Percentiles rank a stretch among this genome's conserved stretches.
These are phyloP conservation scores for Pelargonium fulgidum DNA, from an alignment of 441 rosid genomes.

Conservation along the genomic window DNA sequence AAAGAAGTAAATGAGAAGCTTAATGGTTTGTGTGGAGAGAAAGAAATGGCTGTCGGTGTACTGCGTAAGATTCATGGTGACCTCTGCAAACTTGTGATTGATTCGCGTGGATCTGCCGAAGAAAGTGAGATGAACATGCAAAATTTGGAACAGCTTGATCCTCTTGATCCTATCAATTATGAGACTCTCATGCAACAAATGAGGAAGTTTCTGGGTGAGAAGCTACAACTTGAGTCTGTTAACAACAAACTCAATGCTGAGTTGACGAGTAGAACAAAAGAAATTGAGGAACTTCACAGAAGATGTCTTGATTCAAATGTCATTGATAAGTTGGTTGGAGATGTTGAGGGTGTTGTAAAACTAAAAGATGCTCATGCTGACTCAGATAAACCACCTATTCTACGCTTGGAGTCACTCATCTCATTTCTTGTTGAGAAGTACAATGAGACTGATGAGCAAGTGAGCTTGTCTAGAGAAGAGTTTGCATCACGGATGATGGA, in stretches of 20 bases:
- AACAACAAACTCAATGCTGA: conserved; percentile 53
- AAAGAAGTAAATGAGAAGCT: conserved; percentile 50
- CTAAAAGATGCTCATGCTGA: conserved; percentile 35
- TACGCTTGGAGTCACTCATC: conserved; percentile 56
- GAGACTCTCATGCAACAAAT: conserved; percentile 45
- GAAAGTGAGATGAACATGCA: conserved; percentile 26
- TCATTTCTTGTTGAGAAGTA: conserved; percentile 58
- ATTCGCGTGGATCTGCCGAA: conserved; percentile 36
- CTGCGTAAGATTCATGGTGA: conserved; percentile 41
- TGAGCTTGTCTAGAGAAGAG: conserved; percentile 38
- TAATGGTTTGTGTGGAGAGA: conserved; percentile 39
- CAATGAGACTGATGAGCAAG: conserved; percentile 38
- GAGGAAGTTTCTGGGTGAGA: conserved; percentile 50
- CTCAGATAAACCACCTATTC: conserved; percentile 39
- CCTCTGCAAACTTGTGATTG: conserved; percentile 46
- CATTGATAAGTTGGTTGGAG: conserved; percentile 51
- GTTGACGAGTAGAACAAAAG: conserved; percentile 43
- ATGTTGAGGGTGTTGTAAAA: conserved; percentile 52
- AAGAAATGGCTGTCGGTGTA: conserved; percentile 35
- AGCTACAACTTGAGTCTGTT: conserved; percentile 49
- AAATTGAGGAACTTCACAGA: conserved; percentile 50
- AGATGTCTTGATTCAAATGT: conserved; percentile 43
- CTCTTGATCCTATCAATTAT: conserved; percentile 39
- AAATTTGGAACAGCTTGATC: conserved; percentile 35
- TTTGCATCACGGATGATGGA: conserved; percentile 44